Percentiles rank a stretch among this genome's conserved stretches.
phyloP scores from a whole-genome alignment of 306 rosid species.

The Citrullus amarus region DNA sequence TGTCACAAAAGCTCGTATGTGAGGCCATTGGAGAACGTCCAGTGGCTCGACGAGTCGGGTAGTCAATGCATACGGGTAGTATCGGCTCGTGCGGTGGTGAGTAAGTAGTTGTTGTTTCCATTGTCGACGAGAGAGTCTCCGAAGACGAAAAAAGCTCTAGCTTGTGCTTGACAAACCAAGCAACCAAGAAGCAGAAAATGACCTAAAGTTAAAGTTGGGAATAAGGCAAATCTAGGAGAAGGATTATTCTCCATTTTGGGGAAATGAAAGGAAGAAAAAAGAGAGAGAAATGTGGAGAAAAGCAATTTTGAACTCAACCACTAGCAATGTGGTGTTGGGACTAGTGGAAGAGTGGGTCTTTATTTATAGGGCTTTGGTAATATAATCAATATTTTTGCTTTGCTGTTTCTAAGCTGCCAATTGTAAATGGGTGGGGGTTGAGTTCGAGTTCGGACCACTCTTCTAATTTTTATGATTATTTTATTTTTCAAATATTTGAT shows the following conservation, averaged over 20 bases:
- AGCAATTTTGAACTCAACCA: background rate
- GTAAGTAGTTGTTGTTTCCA: constrained; percentile 13
- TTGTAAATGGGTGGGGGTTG: background rate
- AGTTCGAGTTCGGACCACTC: background rate
- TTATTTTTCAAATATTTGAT: too few relatives aligned
- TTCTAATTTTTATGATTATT: background rate
- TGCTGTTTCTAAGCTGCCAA: constrained; percentile 7
- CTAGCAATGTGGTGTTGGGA: background rate
- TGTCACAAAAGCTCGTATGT: background rate
- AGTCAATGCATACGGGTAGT: constrained; percentile 9
- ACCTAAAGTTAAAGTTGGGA: background rate
- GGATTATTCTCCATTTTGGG: background rate
- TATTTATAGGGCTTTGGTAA: constrained; percentile 1
- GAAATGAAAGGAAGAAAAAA: background rate
- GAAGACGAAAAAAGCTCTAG: constrained; percentile 13
- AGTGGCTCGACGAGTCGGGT: constrained; percentile 1
- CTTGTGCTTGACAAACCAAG: constrained; percentile 2
- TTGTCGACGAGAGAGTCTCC: constrained; percentile 20
- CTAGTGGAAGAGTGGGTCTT: background rate
- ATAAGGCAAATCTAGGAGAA: background rate
- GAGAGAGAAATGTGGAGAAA: background rate
- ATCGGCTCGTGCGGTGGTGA: constrained; percentile 12
- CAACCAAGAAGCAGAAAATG: background rate
- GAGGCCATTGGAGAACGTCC: constrained; percentile 16
- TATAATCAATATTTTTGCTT: background rate